Evolutionary conservation across 345 rosid genomes (phyloP).

Genomic region (Gossypium arboreum): DNA sequence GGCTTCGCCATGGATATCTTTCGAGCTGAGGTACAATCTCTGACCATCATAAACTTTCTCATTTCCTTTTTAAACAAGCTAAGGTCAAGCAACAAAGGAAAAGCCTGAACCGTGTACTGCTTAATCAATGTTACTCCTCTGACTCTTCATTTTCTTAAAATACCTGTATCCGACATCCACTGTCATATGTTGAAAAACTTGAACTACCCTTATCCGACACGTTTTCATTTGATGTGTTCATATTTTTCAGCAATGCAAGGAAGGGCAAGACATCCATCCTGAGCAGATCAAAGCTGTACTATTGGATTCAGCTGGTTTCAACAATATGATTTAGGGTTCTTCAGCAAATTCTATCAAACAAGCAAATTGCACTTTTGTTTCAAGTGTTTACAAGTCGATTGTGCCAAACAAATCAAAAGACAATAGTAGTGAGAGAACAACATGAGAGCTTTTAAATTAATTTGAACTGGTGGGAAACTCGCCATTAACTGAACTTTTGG

Average conservation of each 20-base stretch:
- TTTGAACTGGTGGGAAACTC: background rate
- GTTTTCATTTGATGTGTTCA: background rate
- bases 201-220: background rate
- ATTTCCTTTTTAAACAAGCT: slow-evolving; percentile 1
- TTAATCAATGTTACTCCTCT: background rate
- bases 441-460: background rate
- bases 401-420: background rate
- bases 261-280: slow-evolving; percentile 57
- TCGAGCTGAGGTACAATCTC: slow-evolving; percentile 63
- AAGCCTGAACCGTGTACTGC: background rate
- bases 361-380: background rate
- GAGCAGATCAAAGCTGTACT: slow-evolving; percentile 73
- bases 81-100: background rate
- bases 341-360: background rate
- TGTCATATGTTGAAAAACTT: background rate
- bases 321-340: slow-evolving; percentile 28
- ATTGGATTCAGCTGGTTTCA: slow-evolving; percentile 57
- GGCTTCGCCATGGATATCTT: slow-evolving; percentile 74
- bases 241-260: slow-evolving; percentile 61
- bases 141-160: background rate
- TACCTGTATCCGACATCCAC: background rate
- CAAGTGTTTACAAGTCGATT: background rate
- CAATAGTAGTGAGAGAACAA: background rate
- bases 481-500: background rate
- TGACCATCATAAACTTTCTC: background rate